A percentile compares a stretch with the other conserved stretches of the same genome.
Conservation (phyloP, 441 rosid species). For the Gossypium laxum region DNA sequence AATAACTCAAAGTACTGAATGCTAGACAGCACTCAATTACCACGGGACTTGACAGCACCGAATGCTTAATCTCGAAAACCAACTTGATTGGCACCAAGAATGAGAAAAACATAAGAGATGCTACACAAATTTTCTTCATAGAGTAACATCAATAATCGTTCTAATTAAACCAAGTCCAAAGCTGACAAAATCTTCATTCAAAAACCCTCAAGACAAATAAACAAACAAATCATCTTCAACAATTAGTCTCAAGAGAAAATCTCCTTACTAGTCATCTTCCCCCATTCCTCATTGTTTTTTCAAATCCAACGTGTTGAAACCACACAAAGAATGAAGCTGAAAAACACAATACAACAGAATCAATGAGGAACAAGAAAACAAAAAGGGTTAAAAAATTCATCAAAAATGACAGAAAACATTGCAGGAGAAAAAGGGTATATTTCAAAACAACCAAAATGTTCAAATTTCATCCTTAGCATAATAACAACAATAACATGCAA, state of each 20-base stretch:
- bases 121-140: not conserved
- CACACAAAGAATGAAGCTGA: not conserved
- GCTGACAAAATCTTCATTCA: not conserved
- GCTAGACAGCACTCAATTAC: not conserved
- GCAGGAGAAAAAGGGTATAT: not conserved
- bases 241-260: not conserved
- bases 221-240: not conserved
- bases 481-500: not conserved
- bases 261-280: not conserved
- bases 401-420: not conserved
- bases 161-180: not conserved
- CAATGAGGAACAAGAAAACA: not conserved
- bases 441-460: not conserved
- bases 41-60: not conserved
- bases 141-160: not conserved
- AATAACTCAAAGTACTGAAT: not conserved
- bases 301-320: not conserved
- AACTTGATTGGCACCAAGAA: not conserved
- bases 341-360: constrained; percentile 5
- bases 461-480: not conserved
- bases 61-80: not conserved
- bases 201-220: not conserved
- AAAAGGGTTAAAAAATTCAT: not conserved
- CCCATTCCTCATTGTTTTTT: not conserved
- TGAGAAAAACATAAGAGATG: not conserved